Conservation (phyloP, 495 filamentous ascomycete genomes). For the Hyphodiscus hymeniophilus region DNA sequence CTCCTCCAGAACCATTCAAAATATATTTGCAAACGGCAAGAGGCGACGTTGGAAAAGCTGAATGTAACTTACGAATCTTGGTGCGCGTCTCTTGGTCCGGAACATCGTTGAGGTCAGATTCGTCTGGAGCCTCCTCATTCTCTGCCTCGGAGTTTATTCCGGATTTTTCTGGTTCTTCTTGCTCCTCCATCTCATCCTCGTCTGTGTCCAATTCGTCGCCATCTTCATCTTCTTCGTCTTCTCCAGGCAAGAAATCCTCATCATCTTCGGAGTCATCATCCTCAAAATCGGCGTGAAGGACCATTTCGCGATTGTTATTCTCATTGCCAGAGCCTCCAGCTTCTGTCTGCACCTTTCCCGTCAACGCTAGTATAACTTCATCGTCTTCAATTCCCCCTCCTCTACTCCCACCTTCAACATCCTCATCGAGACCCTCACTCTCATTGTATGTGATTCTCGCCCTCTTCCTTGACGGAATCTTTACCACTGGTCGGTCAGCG, state of each 20-base stretch:
- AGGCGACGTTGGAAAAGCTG: constrained; percentile 24
- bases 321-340: constrained; percentile 14
- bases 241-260: constrained; percentile 20
- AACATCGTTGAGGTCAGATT: constrained; percentile 8
- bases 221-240: constrained; percentile 24
- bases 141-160: background rate
- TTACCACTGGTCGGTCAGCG: constrained; percentile 53
- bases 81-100: background rate
- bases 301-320: constrained; percentile 6
- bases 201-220: constrained; percentile 8
- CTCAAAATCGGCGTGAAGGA: constrained; percentile 23
- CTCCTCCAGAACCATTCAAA: constrained; percentile 8
- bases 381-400: constrained; percentile 11
- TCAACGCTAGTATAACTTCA: background rate
- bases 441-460: constrained; percentile 41
- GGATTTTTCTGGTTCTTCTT: background rate
- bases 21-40: constrained; percentile 20
- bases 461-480: constrained; percentile 73
- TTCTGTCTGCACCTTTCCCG: background rate
- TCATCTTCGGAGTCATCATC: constrained; percentile 27
- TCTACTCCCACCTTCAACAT: constrained; percentile 1
- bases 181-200: constrained; percentile 8
- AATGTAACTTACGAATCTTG: constrained; percentile 23
- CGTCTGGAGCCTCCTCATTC: background rate
- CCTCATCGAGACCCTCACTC: constrained; percentile 12